A percentile compares a stretch with the other conserved stretches of the same genome.
Evolutionary conservation across 2,329 filamentous ascomycete genomes (phyloP).

Genomic region (Fusarium denticulatum): DNA sequence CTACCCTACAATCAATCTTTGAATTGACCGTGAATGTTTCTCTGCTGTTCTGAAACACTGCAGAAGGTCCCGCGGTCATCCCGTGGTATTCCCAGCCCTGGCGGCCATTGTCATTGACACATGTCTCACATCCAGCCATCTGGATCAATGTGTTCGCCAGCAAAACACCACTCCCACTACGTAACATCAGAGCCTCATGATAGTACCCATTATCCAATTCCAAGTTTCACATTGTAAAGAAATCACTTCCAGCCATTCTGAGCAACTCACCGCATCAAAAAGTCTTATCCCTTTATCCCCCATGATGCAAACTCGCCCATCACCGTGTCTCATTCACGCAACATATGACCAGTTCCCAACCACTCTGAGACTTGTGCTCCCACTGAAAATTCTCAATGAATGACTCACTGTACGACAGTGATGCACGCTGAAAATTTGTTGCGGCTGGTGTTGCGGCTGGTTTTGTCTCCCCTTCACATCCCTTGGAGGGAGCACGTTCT

Average conservation of each 20-base stretch:
- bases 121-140: slow-evolving; percentile 28
- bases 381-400: not conserved
- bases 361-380: not conserved
- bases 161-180: not conserved
- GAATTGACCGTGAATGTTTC: not conserved
- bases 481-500: slow-evolving; percentile 4
- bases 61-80: not conserved
- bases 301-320: not conserved
- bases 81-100: slow-evolving; percentile 7
- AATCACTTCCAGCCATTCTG: not conserved
- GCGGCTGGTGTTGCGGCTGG: not conserved
- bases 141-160: not conserved
- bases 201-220: not conserved
- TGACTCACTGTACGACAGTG: not conserved
- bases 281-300: not conserved
- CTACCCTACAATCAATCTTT: not conserved
- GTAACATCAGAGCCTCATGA: not conserved
- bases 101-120: not conserved
- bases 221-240: accelerated
- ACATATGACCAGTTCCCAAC: not conserved
- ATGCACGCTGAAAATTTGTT: not conserved
- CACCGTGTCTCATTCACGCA: not conserved
- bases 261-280: not conserved
- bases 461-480: not conserved
- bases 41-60: accelerated